These are phyloP conservation scores for Wallacemonas collosoma DNA, from an alignment of 208 protist species.

Conservation along the genomic window DNA sequence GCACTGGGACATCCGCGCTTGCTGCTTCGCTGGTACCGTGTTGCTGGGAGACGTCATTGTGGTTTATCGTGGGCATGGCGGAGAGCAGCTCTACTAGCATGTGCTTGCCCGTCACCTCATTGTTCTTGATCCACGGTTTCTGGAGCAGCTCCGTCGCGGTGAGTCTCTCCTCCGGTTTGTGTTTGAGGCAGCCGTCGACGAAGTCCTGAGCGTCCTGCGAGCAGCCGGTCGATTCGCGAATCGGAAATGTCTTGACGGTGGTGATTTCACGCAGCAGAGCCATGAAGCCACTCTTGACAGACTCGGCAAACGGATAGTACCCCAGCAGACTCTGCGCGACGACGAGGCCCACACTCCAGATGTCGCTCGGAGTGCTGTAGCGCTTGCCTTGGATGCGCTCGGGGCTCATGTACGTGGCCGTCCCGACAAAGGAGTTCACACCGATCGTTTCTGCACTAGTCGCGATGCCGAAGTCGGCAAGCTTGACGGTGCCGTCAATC, in stretches of 20 bases:
- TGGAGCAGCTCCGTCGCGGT: slow-evolving; percentile 67
- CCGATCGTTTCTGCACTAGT: slow-evolving; percentile 83
- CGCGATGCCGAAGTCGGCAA: slow-evolving; percentile 88
- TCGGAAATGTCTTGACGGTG: slow-evolving; percentile 49
- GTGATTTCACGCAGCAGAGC: slow-evolving; percentile 73
- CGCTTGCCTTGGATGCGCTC: slow-evolving; percentile 80
- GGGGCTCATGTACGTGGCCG: slow-evolving; percentile 88
- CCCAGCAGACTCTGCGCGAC: slow-evolving; percentile 72
- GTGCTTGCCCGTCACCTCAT: slow-evolving; percentile 54
- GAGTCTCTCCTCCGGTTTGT: slow-evolving; percentile 61
- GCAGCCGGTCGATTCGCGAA: slow-evolving; percentile 44
- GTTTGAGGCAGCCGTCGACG: slow-evolving; percentile 64
- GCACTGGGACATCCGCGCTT: not conserved
- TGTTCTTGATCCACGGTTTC: slow-evolving; percentile 74
- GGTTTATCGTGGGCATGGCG: slow-evolving; percentile 43
- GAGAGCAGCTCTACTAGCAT: slow-evolving; percentile 51
- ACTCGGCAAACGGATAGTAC: slow-evolving; percentile 60
- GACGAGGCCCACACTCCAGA: slow-evolving; percentile 88
- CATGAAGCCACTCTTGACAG: slow-evolving; percentile 79
- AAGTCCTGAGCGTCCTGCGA: slow-evolving; percentile 72
- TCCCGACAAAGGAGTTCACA: slow-evolving; percentile 88
- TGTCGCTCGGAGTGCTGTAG: slow-evolving; percentile 83
- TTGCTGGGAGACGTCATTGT: slow-evolving; percentile 23
- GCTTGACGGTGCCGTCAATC: slow-evolving; percentile 65
- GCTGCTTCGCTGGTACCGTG: not conserved